Conservation (phyloP, 805 yeast genomes). For the Babjeviella inositovora region DNA sequence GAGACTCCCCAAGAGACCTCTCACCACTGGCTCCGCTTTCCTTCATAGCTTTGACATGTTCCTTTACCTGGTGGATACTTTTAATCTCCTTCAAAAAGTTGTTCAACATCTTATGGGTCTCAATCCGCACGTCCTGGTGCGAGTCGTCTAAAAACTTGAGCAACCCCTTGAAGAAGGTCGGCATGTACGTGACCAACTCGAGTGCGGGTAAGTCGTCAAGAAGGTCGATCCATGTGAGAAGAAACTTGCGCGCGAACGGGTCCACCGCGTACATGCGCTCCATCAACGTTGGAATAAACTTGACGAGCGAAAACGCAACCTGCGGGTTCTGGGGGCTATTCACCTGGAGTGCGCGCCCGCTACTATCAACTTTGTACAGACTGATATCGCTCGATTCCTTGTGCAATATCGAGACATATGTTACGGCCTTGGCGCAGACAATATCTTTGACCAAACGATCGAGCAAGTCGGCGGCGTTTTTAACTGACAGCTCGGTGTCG, state of each 20-base stretch:
- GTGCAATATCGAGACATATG: conserved; percentile 62
- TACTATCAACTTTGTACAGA: conserved; percentile 24
- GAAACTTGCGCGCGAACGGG: conserved; percentile 81
- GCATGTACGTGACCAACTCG: conserved; percentile 74
- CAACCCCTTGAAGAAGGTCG: conserved; percentile 78
- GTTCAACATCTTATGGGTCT: conserved; percentile 66
- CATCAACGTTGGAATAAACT: conserved; percentile 79
- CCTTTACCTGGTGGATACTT: conserved; percentile 55
- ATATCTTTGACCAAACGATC: conserved; percentile 88
- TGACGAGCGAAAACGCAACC: conserved; percentile 67
- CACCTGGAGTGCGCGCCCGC: conserved; percentile 44
- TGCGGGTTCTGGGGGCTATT: conserved; percentile 42
- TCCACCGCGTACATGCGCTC: conserved; percentile 88
- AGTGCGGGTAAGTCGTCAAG: conserved; percentile 86
- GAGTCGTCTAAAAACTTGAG: conserved; percentile 68
- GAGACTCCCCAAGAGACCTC: conserved; percentile 1
- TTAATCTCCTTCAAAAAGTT: conserved; percentile 68
- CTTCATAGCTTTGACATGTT: conserved; percentile 18
- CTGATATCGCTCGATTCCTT: conserved; percentile 12
- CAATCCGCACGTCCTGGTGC: conserved; percentile 74
- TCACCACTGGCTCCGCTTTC: conserved; percentile 5
- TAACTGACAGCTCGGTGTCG: conserved; percentile 80
- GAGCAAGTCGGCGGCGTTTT: conserved; percentile 87
- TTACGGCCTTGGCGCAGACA: conserved; percentile 86
- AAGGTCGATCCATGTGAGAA: conserved; percentile 89